These are phyloP conservation scores for Trebouxia sp. DNA, from an alignment of 139 green algal species.

Conservation along the genomic window DNA sequence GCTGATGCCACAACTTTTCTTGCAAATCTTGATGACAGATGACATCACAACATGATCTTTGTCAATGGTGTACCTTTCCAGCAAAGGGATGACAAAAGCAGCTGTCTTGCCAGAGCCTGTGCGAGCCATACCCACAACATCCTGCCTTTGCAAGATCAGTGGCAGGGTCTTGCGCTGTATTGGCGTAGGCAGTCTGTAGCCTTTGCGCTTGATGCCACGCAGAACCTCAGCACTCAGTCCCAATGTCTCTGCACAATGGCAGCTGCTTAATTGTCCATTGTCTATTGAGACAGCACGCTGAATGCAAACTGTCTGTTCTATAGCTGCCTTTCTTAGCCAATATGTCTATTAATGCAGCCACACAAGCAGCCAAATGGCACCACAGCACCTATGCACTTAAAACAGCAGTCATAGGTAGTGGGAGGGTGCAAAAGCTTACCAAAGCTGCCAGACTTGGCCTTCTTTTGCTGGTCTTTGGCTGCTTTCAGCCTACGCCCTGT, in stretches of 20 bases:
- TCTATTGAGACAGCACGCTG: background rate
- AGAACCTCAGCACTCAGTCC: constrained; percentile 72
- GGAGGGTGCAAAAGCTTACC: constrained; percentile 37
- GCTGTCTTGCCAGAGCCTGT: constrained; percentile 98
- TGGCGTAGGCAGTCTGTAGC: constrained; percentile 93
- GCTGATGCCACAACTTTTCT: too few relatives aligned
- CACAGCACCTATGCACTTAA: background rate
- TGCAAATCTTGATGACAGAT: too few relatives aligned
- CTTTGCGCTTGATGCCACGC: constrained; percentile 85
- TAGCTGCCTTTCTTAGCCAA: background rate
- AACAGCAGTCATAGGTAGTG: too few relatives aligned
- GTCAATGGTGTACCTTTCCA: constrained; percentile 74
- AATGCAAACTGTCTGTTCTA: background rate
- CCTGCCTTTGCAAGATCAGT: constrained; percentile 76
- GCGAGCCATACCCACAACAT: constrained; percentile 91
- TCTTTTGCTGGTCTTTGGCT: constrained; percentile 47
- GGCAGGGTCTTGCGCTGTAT: constrained; percentile 93
- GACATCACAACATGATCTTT: too few relatives aligned
- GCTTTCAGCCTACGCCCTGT: constrained; percentile 42
- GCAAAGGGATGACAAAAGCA: constrained; percentile 91
- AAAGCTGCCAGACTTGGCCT: constrained; percentile 70
- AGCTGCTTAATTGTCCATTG: background rate
- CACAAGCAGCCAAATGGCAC: background rate
- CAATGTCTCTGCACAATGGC: constrained; percentile 77
- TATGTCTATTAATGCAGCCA: background rate